Conservation (phyloP, 768 basidiomycete species). For the Amanita inopinata region DNA sequence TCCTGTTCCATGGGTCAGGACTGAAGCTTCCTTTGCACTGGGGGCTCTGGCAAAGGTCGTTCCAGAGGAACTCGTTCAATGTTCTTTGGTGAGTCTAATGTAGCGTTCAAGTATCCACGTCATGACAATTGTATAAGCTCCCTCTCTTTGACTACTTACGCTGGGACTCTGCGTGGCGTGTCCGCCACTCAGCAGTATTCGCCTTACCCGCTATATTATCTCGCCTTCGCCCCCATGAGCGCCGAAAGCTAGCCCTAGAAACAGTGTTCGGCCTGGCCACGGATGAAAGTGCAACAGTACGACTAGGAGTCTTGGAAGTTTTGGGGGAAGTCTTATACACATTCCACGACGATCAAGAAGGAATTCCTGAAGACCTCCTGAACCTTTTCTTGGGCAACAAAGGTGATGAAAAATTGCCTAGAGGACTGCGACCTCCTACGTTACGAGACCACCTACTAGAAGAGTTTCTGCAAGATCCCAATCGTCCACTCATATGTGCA, state of each 20-base stretch:
- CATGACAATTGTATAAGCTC: constrained; percentile 37
- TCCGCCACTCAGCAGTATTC: constrained; percentile 81
- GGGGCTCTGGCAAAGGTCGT: constrained; percentile 85
- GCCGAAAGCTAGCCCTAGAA: constrained; percentile 56
- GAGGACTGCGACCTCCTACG: constrained; percentile 10
- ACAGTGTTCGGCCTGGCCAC: constrained; percentile 51
- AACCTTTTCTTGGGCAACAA: constrained; percentile 64
- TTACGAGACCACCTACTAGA: constrained; percentile 18
- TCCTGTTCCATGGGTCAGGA: constrained; percentile 66
- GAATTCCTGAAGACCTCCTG: constrained; percentile 68
- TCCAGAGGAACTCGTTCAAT: constrained; percentile 59
- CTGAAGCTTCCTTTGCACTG: constrained; percentile 82
- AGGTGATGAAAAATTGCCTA: constrained; percentile 21
- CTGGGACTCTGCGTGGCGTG: constrained; percentile 66
- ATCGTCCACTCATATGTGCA: constrained; percentile 69
- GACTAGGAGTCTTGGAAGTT: constrained; percentile 73
- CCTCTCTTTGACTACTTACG: constrained; percentile 68
- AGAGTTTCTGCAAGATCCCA: constrained; percentile 51
- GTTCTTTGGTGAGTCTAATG: constrained; percentile 42
- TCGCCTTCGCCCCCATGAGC: constrained; percentile 46
- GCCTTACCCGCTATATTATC: constrained; percentile 74
- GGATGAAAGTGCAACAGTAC: constrained; percentile 60
- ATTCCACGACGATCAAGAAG: constrained; percentile 53
- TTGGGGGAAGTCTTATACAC: constrained; percentile 85
- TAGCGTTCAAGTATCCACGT: not conserved